Evolutionary conservation across 2,329 filamentous ascomycete genomes (phyloP), one percentile per base, ranked within the genome.

Genomic region (Polytolypa hystricis): DNA sequence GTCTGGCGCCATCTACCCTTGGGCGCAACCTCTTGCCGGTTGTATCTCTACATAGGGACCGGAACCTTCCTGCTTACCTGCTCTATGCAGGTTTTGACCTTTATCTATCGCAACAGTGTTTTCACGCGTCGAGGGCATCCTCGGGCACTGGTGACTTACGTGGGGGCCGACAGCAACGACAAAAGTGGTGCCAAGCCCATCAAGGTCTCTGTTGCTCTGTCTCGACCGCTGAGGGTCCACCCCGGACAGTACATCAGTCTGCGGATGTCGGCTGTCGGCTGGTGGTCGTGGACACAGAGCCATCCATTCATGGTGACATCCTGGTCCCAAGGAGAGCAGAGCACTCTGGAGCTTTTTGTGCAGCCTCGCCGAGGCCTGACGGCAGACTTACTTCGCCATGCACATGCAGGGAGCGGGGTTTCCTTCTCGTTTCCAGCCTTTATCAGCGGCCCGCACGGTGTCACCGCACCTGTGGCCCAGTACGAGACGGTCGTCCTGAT

Each of bases 401-500:
- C 27, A 18, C 44, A 35, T n/a, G 34, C 35, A 8, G 35, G 23
- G 15, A 8, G 16, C 14, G 39, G 28, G 18, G 41, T 31, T 33
- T 49, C 38, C 4, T 14, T 48, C 34, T 50, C 43, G 16, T 49
- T 52, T 30, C 18, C 42, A 17, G 50, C 50, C 4, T 44, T 61
- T 11, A 51, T 62, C 21, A 56, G 46, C 34, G 53, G 53, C 15
- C 56, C 51, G 28, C 43, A 61, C 39, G 47, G 58, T 25, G 43
- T 36, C 5, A 56, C 42, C 42, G 41, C 52, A 32, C 27, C 40
- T 28, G 44, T 56, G 7, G 37, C 42, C 7, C 37, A 51, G 7
- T 61, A 54, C 43, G 45, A 58, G 40, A 59, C 37, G 10, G 43
- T 57, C 21, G 32, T 63, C 3, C 45, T 57, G 34, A 38, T 63